Percentiles rank a stretch among this genome's conserved stretches.
Evolutionary conservation across 768 basidiomycete species (phyloP).

Genomic region (Lactarius tabidus): DNA sequence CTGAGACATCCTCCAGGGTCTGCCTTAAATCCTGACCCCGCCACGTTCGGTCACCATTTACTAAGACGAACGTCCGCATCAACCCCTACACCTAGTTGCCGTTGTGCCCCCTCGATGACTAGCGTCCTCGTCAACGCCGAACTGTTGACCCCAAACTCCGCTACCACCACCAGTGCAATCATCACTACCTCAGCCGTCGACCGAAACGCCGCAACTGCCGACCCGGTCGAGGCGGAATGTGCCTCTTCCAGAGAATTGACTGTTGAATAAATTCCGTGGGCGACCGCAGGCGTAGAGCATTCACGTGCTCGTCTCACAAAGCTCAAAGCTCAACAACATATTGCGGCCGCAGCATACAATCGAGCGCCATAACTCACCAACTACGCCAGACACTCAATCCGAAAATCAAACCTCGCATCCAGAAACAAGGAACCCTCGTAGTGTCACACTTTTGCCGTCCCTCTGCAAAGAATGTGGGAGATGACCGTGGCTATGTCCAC

Average conservation of each 20-base stretch:
- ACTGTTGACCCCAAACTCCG: not conserved
- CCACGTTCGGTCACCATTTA: slow-evolving; percentile 70
- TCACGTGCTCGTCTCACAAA: slow-evolving; percentile 41
- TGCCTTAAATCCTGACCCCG: slow-evolving; percentile 72
- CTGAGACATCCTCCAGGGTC: slow-evolving; percentile 43
- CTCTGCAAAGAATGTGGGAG: too few species aligned
- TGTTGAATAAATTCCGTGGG: slow-evolving; percentile 87
- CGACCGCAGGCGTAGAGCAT: slow-evolving; percentile 72
- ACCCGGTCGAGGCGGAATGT: slow-evolving; percentile 24
- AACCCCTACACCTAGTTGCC: slow-evolving; percentile 21
- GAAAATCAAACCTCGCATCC: not conserved
- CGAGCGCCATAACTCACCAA: slow-evolving; percentile 15
- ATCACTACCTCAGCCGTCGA: slow-evolving; percentile 3
- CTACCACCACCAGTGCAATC: not conserved
- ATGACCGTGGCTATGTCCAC: too few species aligned
- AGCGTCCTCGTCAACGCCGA: not conserved
- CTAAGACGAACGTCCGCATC: slow-evolving; percentile 37
- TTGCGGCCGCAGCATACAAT: slow-evolving; percentile 17
- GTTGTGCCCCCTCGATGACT: slow-evolving; percentile 15
- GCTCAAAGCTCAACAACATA: slow-evolving; percentile 12
- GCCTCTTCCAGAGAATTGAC: slow-evolving; percentile 75
- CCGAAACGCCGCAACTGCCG: slow-evolving; percentile 6
- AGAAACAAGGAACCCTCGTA: slow-evolving; percentile 30
- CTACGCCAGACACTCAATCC: not conserved
- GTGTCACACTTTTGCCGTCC: too few species aligned